Conservation (phyloP, 345 rosid species). For the Murraya paniculata region DNA sequence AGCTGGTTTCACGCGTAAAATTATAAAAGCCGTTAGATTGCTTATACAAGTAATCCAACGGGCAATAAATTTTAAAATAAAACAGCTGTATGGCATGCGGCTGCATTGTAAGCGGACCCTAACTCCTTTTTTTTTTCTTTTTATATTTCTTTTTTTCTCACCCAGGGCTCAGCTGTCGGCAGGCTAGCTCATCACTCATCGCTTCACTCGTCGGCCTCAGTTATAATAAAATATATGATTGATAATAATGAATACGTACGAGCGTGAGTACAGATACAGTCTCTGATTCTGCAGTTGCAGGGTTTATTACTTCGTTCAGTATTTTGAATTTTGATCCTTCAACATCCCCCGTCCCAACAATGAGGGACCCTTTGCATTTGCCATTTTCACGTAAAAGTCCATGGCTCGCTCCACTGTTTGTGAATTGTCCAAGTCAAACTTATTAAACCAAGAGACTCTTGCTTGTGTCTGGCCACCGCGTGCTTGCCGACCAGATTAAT, state of each 20-base stretch:
- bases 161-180: not conserved
- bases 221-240: too few relatives aligned
- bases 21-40: too few relatives aligned
- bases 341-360: not conserved
- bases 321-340: not conserved
- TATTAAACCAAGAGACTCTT: not conserved
- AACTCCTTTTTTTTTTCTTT: too few relatives aligned
- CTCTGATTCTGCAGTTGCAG: not conserved
- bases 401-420: not conserved
- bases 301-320: not conserved
- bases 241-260: not conserved
- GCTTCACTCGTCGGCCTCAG: not conserved
- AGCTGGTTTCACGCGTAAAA: too few relatives aligned
- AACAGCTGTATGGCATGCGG: too few relatives aligned
- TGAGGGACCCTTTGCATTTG: not conserved
- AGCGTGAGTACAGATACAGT: not conserved
- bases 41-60: too few relatives aligned
- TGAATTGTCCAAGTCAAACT: not conserved
- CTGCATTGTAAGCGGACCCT: too few relatives aligned
- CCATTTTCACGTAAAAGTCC: not conserved
- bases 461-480: not conserved
- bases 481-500: not conserved
- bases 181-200: not conserved
- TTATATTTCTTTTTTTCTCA: too few relatives aligned
- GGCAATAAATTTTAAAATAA: too few relatives aligned